These are phyloP conservation scores for Barnettozyma populi DNA, from an alignment of 805 yeast species.

Conservation along the genomic window DNA sequence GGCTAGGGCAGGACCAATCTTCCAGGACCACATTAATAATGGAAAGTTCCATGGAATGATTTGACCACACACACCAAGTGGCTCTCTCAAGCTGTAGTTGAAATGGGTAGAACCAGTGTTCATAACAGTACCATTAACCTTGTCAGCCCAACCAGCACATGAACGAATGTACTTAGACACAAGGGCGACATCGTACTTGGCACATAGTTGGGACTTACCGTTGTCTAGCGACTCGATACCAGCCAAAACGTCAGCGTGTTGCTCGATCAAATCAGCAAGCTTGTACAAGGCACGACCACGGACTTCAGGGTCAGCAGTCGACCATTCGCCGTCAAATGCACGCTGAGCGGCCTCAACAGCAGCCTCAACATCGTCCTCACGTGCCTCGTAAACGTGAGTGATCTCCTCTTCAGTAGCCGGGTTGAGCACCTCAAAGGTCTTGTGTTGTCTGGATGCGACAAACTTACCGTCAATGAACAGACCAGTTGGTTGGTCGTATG, in stretches of 20 bases:
- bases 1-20: slow-evolving; percentile 79
- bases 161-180: slow-evolving; percentile 70
- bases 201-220: slow-evolving; percentile 74
- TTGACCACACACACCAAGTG: slow-evolving; percentile 85
- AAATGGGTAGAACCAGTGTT: slow-evolving; percentile 62
- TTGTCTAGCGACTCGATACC: slow-evolving; percentile 83
- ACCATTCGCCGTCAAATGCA: slow-evolving; percentile 74
- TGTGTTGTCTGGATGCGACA: slow-evolving; percentile 52
- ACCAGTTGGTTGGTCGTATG: slow-evolving; percentile 77
- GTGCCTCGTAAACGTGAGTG: slow-evolving; percentile 67
- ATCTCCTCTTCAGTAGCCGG: slow-evolving; percentile 75
- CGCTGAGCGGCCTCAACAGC: slow-evolving; percentile 83
- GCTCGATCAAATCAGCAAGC: slow-evolving; percentile 76
- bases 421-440: slow-evolving; percentile 55
- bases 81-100: slow-evolving; percentile 68
- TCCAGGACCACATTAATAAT: slow-evolving; percentile 81
- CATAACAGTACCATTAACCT: slow-evolving; percentile 50
- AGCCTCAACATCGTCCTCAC: slow-evolving; percentile 66
- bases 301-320: slow-evolving; percentile 56
- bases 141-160: slow-evolving; percentile 80
- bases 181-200: slow-evolving; percentile 72
- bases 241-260: slow-evolving; percentile 68
- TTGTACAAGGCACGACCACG: slow-evolving; percentile 60
- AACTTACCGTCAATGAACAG: slow-evolving; percentile 77
- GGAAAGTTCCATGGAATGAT: slow-evolving; percentile 96